Percentiles rank a stretch among this genome's conserved stretches.
phyloP scores from a whole-genome alignment of 306 rosid genomes.

The Citrullus amarus region DNA sequence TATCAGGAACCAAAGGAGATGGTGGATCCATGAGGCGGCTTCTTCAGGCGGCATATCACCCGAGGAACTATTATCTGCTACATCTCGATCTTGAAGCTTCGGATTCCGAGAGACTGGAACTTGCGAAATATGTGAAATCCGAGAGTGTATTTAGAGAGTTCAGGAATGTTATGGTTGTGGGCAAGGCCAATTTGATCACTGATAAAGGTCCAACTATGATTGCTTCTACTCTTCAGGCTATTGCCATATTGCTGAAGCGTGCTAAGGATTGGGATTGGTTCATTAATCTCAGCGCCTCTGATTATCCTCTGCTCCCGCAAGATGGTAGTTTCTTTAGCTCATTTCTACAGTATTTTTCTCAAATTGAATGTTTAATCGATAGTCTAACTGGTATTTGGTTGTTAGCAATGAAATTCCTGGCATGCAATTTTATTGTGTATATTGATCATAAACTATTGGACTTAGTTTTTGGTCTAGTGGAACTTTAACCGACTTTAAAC shows the following conservation, averaged over 20 bases:
- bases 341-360: neutral
- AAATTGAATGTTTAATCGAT: neutral
- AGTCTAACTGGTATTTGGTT: neutral
- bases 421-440: neutral
- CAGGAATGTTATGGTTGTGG: constrained; percentile 76
- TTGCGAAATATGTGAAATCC: constrained; percentile 52
- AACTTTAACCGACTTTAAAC: neutral
- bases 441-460: neutral
- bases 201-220: constrained; percentile 68
- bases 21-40: constrained; percentile 42
- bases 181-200: constrained; percentile 63
- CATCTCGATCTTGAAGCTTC: constrained; percentile 89
- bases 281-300: constrained; percentile 73
- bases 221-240: constrained; percentile 62
- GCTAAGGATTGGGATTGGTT: constrained; percentile 85
- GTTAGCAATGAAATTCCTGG: neutral
- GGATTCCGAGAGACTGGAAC: constrained; percentile 58
- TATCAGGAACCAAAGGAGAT: constrained; percentile 58
- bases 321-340: constrained; percentile 38
- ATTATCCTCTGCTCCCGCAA: constrained; percentile 84
- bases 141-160: constrained; percentile 32
- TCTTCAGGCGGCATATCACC: constrained; percentile 73
- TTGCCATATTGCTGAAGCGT: constrained; percentile 56
- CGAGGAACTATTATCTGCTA: constrained; percentile 60
- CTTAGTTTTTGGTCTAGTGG: neutral